Evolutionary conservation across 2,329 filamentous ascomycete genomes (phyloP).

Genomic region (Venturia aucupariae): DNA sequence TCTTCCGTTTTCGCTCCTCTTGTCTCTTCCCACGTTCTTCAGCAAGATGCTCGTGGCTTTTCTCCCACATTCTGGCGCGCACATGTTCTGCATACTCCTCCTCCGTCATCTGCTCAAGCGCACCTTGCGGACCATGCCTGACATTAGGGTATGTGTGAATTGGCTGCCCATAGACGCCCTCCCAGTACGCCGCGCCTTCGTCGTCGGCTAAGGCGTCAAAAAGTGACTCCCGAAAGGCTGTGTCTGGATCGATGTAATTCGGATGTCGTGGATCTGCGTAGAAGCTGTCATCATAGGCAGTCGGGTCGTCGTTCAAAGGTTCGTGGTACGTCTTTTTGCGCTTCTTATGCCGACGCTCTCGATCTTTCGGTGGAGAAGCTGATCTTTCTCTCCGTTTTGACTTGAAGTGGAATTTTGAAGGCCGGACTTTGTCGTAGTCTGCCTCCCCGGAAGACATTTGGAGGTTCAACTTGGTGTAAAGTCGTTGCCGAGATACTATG

Average conservation of each 20-base stretch:
- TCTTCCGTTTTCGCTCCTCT: conserved; percentile 37
- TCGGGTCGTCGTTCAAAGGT: conserved; percentile 8
- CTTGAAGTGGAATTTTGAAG: conserved; percentile 33
- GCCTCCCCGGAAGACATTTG: conserved; percentile 10
- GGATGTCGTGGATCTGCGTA: conserved; percentile 4
- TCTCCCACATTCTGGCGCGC: conserved; percentile 88
- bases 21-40: conserved; percentile 62
- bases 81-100: conserved; percentile 88
- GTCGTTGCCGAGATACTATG: too few species aligned
- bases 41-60: conserved; percentile 73
- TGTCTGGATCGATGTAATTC: conserved; percentile 47
- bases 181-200: conserved; percentile 92
- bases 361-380: neutral
- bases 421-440: conserved; percentile 19
- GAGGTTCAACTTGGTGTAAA: neutral
- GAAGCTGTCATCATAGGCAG: conserved; percentile 15
- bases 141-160: conserved; percentile 67
- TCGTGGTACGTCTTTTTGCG: neutral
- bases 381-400: conserved; percentile 20
- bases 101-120: conserved; percentile 77
- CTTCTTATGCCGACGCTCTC: conserved; percentile 7
- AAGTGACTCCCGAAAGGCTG: conserved; percentile 82
- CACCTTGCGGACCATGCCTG: conserved; percentile 42
- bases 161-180: conserved; percentile 91
- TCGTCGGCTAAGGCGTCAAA: conserved; percentile 97